These are phyloP conservation scores for Scheffersomyces stipitis DNA, from an alignment of 805 yeast genomes.

Conservation along the genomic window DNA sequence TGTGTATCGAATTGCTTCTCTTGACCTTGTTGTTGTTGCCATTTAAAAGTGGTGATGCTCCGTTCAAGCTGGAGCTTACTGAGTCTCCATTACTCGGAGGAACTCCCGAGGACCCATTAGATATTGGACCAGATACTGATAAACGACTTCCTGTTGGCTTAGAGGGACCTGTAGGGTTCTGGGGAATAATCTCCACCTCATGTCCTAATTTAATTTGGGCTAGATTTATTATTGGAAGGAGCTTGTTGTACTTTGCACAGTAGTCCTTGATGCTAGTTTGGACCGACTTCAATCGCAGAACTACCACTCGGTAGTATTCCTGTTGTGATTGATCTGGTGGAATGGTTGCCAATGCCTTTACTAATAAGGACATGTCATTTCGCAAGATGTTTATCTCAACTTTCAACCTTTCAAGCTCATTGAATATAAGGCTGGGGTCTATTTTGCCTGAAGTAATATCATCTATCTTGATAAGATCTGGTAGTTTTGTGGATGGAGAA, in stretches of 20 bases:
- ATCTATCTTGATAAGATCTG: slow-evolving; percentile 39
- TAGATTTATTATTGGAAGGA: slow-evolving; percentile 50
- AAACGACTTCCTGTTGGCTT: too few relatives aligned
- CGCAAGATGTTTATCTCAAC: slow-evolving; percentile 42
- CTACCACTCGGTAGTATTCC: slow-evolving; percentile 38
- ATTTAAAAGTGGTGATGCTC: too few relatives aligned
- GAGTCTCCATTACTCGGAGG: too few relatives aligned
- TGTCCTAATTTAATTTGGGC: slow-evolving; percentile 52
- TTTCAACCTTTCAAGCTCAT: slow-evolving; percentile 41
- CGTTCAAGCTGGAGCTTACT: too few relatives aligned
- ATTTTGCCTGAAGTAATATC: slow-evolving; percentile 44
- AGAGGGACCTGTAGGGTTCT: too few relatives aligned
- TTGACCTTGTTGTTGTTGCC: neutral
- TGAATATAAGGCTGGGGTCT: slow-evolving; percentile 42
- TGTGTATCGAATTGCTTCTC: slow-evolving; percentile 3
- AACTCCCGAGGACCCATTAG: too few relatives aligned
- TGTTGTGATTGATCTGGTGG: slow-evolving; percentile 31
- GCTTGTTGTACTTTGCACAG: slow-evolving; percentile 42
- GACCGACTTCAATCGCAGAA: slow-evolving; percentile 35
- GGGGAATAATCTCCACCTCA: slow-evolving; percentile 47
- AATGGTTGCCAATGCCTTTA: slow-evolving; percentile 37
- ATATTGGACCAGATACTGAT: too few relatives aligned
- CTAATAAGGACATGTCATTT: slow-evolving; percentile 39
- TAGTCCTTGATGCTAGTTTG: slow-evolving; percentile 43
- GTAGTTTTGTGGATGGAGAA: slow-evolving; percentile 14